Evolutionary conservation across 2,329 filamentous ascomycete genomes (phyloP).

Genomic region (Pseudopithomyces chartarum): DNA sequence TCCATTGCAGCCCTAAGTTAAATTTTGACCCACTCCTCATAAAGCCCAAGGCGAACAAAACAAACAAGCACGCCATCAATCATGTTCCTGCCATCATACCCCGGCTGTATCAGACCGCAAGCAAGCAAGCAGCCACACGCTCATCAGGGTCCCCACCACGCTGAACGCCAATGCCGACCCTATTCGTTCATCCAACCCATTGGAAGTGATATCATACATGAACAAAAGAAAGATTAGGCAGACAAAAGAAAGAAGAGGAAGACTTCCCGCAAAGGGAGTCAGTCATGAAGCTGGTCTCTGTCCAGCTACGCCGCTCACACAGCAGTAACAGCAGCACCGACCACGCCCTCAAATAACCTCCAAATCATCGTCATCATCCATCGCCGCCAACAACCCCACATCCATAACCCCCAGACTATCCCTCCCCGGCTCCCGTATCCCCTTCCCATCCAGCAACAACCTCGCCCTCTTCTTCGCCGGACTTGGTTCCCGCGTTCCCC

Average conservation of each 20-base stretch:
- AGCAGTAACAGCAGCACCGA: conserved; percentile 14
- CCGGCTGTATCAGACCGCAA: too few relatives aligned
- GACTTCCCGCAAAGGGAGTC: too few relatives aligned
- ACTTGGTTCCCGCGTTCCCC: conserved; percentile 39
- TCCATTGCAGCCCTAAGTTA: too few relatives aligned
- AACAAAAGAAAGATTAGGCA: conserved; percentile 12
- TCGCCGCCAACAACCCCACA: conserved; percentile 41
- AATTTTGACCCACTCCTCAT: too few relatives aligned
- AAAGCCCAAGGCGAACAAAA: too few relatives aligned
- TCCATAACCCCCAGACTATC: conserved; percentile 49
- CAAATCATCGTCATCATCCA: conserved; percentile 53
- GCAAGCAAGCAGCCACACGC: too few relatives aligned
- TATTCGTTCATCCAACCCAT: conserved; percentile 9
- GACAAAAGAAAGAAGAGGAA: conserved; percentile 17
- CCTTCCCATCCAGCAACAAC: conserved; percentile 53
- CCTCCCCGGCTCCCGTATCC: conserved; percentile 55
- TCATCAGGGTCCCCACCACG: too few relatives aligned
- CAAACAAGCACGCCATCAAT: too few relatives aligned
- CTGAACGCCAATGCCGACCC: background rate
- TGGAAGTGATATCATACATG: background rate
- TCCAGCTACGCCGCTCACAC: too few relatives aligned
- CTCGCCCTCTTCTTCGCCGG: conserved; percentile 56
- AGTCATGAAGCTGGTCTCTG: too few relatives aligned
- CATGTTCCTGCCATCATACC: too few relatives aligned
- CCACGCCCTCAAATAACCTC: conserved; percentile 51